phyloP scores from a whole-genome alignment of 2,329 filamentous ascomycete species.

The Phoma sp. region DNA sequence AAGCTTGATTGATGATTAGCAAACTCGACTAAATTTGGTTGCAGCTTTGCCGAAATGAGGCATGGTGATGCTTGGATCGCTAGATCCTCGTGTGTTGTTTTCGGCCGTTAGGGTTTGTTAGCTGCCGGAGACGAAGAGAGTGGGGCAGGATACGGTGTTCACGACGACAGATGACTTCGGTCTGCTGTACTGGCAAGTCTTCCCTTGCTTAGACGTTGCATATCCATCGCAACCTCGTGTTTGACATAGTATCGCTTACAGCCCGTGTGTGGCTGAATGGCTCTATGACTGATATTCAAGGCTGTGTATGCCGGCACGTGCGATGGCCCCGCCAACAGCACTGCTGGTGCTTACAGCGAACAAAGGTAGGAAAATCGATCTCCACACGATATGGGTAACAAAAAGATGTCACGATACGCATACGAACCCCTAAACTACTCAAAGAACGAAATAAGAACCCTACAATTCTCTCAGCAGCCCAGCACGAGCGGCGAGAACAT shows the following conservation, averaged over 20 bases:
- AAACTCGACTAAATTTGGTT: conserved; percentile 2
- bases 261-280: too few species aligned
- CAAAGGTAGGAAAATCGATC: not conserved
- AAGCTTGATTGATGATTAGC: conserved; percentile 3
- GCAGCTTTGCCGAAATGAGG: not conserved
- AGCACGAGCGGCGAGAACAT: too few species aligned
- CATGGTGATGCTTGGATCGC: not conserved
- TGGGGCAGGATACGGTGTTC: not conserved
- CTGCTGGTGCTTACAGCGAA: not conserved
- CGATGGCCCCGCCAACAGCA: not conserved
- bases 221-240: not conserved
- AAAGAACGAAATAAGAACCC: not conserved
- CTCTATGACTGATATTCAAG: too few species aligned
- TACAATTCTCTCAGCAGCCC: not conserved
- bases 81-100: not conserved
- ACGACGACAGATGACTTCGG: not conserved
- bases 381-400: not conserved
- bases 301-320: not conserved
- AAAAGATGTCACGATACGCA: not conserved
- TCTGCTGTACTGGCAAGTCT: not conserved
- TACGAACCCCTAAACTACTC: not conserved
- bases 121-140: not conserved
- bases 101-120: conserved; percentile 2
- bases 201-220: not conserved
- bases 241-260: too few species aligned